A percentile compares a stretch with the other conserved stretches of the same genome.
Evolutionary conservation across 2,329 filamentous ascomycete genomes (phyloP).

Genomic region (Cordyceps fumosorosea): DNA sequence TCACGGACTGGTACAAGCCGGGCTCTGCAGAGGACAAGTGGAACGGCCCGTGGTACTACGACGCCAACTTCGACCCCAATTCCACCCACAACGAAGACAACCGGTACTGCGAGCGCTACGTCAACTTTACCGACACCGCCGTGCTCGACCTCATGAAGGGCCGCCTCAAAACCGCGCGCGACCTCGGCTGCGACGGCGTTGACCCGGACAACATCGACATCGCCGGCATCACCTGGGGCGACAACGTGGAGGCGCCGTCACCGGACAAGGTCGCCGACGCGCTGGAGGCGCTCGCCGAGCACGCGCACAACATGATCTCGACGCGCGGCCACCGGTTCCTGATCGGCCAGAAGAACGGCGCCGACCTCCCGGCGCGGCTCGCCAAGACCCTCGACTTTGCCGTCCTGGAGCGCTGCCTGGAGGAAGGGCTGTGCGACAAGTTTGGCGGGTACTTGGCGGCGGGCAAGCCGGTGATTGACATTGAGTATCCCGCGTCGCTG

Average conservation of each 20-base stretch:
- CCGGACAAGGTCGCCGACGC: conserved; percentile 16
- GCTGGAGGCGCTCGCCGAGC: conserved; percentile 18
- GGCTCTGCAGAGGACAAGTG: neutral
- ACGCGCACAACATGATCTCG: conserved; percentile 24
- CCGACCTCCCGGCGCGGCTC: conserved; percentile 21
- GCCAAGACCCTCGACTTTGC: conserved; percentile 26
- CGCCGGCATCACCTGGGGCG: neutral
- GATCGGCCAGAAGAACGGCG: conserved; percentile 29
- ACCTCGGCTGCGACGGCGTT: conserved; percentile 27
- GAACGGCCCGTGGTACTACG: neutral
- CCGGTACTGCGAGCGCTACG: neutral
- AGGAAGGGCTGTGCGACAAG: conserved; percentile 24
- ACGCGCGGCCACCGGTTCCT: conserved; percentile 21
- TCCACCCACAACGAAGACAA: neutral
- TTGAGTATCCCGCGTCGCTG: conserved; percentile 24
- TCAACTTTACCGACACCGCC: neutral
- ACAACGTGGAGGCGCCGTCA: neutral
- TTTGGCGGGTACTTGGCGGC: conserved; percentile 24
- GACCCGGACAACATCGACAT: conserved; percentile 30
- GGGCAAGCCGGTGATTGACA: conserved; percentile 28
- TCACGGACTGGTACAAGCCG: neutral
- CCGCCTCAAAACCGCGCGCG: conserved; percentile 23
- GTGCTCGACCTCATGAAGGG: conserved; percentile 22
- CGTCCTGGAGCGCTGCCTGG: conserved; percentile 30
- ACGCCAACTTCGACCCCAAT: neutral